Conservation (phyloP, 2,329 filamentous ascomycete species). For the Rachicladosporium sp. region DNA sequence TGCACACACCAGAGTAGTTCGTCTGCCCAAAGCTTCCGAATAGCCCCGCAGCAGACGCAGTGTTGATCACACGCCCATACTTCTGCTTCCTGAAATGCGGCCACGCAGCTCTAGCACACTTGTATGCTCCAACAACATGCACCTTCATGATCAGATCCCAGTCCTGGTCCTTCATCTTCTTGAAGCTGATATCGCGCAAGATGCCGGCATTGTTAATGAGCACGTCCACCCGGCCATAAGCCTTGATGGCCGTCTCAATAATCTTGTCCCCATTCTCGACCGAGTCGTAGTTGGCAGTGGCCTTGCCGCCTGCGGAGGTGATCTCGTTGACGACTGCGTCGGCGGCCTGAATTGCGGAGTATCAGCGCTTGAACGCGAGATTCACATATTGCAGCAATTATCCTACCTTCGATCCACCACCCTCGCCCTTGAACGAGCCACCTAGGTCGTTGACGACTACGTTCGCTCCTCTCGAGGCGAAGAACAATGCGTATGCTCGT, state of each 20-base stretch:
- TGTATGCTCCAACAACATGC: constrained; percentile 88
- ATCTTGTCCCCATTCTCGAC: constrained; percentile 91
- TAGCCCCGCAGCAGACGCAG: constrained; percentile 85
- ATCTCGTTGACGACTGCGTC: constrained; percentile 76
- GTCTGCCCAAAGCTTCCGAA: constrained; percentile 93
- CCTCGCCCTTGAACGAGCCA: constrained; percentile 85
- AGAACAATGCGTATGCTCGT: constrained; percentile 77
- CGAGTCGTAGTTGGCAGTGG: constrained; percentile 92
- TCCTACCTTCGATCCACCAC: constrained; percentile 69
- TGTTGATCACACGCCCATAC: constrained; percentile 94
- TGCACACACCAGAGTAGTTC: constrained; percentile 59
- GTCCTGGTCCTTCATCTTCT: constrained; percentile 95
- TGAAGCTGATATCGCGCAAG: constrained; percentile 88
- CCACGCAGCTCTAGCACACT: constrained; percentile 90
- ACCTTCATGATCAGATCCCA: constrained; percentile 94
- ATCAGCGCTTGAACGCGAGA: not conserved
- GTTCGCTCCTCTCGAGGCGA: constrained; percentile 79
- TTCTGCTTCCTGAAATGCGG: constrained; percentile 98
- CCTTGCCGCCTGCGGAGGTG: constrained; percentile 80
- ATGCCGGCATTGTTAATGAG: constrained; percentile 98
- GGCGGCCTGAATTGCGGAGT: constrained; percentile 46
- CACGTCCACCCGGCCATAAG: constrained; percentile 78
- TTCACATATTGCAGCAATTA: not conserved
- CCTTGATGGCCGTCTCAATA: constrained; percentile 74
- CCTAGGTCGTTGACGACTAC: constrained; percentile 96